Evolutionary conservation across 805 yeast genomes (phyloP), one percentile per base, ranked within the genome.

Genomic region (Diddensiella transvaalensis): DNA sequence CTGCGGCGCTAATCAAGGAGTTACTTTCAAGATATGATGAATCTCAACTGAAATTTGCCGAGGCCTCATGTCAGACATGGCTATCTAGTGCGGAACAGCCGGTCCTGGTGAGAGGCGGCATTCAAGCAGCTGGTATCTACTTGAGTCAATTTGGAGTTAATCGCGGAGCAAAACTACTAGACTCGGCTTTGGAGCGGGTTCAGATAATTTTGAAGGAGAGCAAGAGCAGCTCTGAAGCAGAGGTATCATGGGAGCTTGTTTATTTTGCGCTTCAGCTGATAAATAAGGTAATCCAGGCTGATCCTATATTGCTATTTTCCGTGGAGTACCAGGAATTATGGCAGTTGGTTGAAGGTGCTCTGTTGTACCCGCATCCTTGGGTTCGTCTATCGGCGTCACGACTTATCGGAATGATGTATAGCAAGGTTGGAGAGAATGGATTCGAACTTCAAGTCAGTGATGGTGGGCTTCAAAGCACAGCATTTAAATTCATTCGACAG

Each of bases 291-390:
- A 58, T 66, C 29, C 36, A 41, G 23, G 45, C 46, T 2, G 37
- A 54, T 30, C 50, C 54, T 17, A 72, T 70, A 47, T 52, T 0
- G 8, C 55, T 59, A 3, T 70, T 70, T 41, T 46, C 51, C 2
- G 33, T 44, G 1, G 59, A 56, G 2, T 72, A 69, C 57, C 71
- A 66, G 40, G 17, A 22, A 0, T 57, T 76, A 5, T 85, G 91
- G 89, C 56, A 63, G 2, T 62, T 66, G 15, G 65, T 85, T 2
- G 70, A 78, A 21, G 75, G 74, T 2, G 66, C 80, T 23, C 71
- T 89, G 46, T 69, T 90, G 44, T 90, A 79, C 62, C 97, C 97
- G 2, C 97, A 90, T 65, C 75, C 93, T 1, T 90, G 98, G 98
- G 85, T 90, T 4, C 78, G 97, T 58, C 71, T 85, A 50, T 68